A percentile compares a stretch with the other conserved stretches of the same genome.
Evolutionary conservation across 1,139 yeast species (phyloP).

Genomic region (Trichomonascaceae sp.): DNA sequence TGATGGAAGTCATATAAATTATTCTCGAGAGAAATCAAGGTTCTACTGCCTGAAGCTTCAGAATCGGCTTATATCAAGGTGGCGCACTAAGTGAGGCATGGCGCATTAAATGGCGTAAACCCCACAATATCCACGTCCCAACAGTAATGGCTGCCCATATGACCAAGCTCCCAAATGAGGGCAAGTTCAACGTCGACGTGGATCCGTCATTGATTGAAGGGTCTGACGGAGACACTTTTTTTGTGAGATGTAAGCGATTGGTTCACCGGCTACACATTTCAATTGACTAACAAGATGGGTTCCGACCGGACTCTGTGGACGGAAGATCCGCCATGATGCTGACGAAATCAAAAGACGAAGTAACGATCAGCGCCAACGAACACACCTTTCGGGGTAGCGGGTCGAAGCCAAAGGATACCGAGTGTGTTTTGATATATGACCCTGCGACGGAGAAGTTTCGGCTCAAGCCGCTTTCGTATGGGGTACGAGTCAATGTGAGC

Average conservation of each 20-base stretch:
- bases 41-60: too few relatives aligned
- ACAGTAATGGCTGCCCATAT: too few relatives aligned
- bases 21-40: too few relatives aligned
- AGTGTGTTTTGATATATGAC: conserved; percentile 22
- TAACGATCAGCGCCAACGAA: conserved; percentile 3
- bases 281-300: conserved; percentile 13
- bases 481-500: conserved; percentile 18
- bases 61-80: too few relatives aligned
- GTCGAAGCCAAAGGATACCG: conserved; percentile 19
- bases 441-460: conserved; percentile 15
- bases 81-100: too few relatives aligned
- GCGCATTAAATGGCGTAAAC: too few relatives aligned
- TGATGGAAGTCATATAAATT: too few relatives aligned
- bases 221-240: conserved; percentile 3
- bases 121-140: too few relatives aligned
- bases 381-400: conserved; percentile 19
- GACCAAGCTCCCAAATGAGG: neutral
- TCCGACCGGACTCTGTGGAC: conserved; percentile 19
- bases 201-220: neutral
- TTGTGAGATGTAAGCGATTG: conserved; percentile 11
- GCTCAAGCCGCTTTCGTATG: conserved; percentile 17
- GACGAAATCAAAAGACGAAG: conserved; percentile 14
- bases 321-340: conserved; percentile 9
- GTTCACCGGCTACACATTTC: conserved; percentile 1
- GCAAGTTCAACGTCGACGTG: neutral